Conservation (phyloP, 2,329 filamentous ascomycete species). For the Achaetomium macrosporum region DNA sequence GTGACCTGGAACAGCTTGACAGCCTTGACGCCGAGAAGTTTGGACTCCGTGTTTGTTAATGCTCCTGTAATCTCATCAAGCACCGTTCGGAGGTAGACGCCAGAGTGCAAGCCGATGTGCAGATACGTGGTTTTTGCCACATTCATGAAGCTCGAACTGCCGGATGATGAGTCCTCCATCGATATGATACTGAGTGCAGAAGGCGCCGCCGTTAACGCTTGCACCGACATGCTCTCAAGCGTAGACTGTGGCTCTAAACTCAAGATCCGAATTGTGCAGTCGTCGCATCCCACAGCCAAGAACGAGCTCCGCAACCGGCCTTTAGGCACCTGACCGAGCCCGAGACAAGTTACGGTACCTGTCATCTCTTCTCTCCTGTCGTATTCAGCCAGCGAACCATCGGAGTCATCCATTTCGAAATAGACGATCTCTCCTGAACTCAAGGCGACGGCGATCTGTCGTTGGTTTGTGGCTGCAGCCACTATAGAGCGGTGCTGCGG, state of each 20-base stretch:
- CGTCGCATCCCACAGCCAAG: conserved; percentile 92
- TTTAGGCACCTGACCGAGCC: conserved; percentile 85
- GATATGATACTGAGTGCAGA: conserved; percentile 86
- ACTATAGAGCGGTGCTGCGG: conserved; percentile 94
- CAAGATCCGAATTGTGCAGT: conserved; percentile 89
- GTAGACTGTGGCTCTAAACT: conserved; percentile 87
- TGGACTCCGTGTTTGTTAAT: conserved; percentile 86
- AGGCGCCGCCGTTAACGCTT: conserved; percentile 84
- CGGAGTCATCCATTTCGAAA: conserved; percentile 93
- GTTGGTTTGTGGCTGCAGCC: conserved; percentile 88
- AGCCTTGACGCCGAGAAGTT: conserved; percentile 86
- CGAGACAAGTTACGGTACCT: conserved; percentile 94
- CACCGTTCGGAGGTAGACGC: conserved; percentile 91
- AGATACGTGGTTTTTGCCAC: conserved; percentile 83
- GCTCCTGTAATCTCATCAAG: conserved; percentile 94
- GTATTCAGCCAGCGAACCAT: conserved; percentile 87
- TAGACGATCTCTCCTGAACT: conserved; percentile 97
- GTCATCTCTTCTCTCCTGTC: conserved; percentile 94
- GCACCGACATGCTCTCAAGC: conserved; percentile 87
- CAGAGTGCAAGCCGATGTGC: conserved; percentile 92
- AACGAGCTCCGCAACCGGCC: conserved; percentile 86
- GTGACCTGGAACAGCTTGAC: conserved; percentile 89
- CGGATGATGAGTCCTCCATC: conserved; percentile 90
- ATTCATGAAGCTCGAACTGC: no score
- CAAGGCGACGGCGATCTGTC: conserved; percentile 87